Evolutionary conservation across 495 filamentous ascomycete genomes (phyloP).

Genomic region (Penicillium cinerascens): DNA sequence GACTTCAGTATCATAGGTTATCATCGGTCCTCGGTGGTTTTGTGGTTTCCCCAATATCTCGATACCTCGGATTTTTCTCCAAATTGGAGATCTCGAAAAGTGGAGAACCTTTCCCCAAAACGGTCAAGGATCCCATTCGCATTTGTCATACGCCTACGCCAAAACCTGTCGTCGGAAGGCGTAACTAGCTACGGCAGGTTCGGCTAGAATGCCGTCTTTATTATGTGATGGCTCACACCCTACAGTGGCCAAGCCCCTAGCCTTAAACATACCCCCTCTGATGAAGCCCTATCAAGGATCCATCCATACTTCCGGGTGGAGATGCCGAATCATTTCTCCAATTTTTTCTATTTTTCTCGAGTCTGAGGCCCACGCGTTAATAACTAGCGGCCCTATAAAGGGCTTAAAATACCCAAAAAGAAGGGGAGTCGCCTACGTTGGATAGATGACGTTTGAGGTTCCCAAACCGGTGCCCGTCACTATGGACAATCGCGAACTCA

Average conservation of each 20-base stretch:
- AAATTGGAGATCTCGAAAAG: constrained; percentile 9
- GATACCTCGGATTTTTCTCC: neutral
- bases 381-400: constrained; percentile 1
- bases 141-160: neutral
- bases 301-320: neutral
- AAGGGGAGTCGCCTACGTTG: neutral
- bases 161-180: neutral
- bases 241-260: neutral
- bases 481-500: constrained; percentile 17
- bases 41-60: neutral
- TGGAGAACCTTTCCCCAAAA: neutral
- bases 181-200: neutral
- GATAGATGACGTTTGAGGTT: neutral
- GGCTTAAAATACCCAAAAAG: constrained; percentile 1
- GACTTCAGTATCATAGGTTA: neutral
- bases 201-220: neutral
- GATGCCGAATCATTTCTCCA: constrained; percentile 15
- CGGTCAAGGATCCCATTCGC: neutral
- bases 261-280: too few relatives aligned
- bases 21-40: neutral
- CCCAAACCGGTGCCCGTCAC: constrained; percentile 7
- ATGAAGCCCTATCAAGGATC: too few relatives aligned
- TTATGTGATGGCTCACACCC: neutral
- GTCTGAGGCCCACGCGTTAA: constrained; percentile 4
- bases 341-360: constrained; percentile 7